Evolutionary conservation across 352 stramenopile species (phyloP).

Genomic region (Phytophthora nicotianae): DNA sequence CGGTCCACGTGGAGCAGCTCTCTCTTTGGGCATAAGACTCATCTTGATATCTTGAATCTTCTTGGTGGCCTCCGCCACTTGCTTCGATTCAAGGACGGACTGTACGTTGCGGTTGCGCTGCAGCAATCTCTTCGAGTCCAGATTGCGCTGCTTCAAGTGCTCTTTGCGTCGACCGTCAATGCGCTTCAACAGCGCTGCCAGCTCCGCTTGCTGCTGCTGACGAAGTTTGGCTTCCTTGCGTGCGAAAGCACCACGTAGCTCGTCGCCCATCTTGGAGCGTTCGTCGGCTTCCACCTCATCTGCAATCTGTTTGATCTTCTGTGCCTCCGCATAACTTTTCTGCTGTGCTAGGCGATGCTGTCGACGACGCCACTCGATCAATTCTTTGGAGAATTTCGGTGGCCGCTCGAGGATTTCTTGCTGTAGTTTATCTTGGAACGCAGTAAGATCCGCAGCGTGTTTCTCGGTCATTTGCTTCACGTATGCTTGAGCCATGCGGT

Average conservation of each 20-base stretch:
- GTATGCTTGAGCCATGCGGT: constrained; percentile 94
- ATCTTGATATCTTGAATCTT: constrained; percentile 84
- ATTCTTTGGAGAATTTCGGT: constrained; percentile 93
- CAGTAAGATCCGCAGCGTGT: constrained; percentile 80
- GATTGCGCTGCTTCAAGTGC: constrained; percentile 92
- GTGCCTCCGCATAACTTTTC: constrained; percentile 93
- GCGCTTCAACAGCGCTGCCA: constrained; percentile 93
- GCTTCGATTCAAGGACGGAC: constrained; percentile 93
- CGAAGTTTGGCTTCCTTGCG: constrained; percentile 92
- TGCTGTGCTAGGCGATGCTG: constrained; percentile 94
- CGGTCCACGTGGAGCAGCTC: constrained; percentile 44
- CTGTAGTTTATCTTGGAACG: constrained; percentile 91
- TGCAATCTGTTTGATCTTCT: constrained; percentile 95
- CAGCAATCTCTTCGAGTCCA: constrained; percentile 93
- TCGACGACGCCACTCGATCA: constrained; percentile 94
- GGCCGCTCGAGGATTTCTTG: constrained; percentile 87
- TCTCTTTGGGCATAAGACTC: constrained; percentile 73
- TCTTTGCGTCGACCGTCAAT: constrained; percentile 94
- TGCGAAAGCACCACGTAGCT: constrained; percentile 74
- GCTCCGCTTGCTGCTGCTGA: constrained; percentile 92
- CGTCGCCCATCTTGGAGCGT: constrained; percentile 86
- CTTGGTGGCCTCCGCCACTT: constrained; percentile 79
- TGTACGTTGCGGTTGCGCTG: constrained; percentile 97
- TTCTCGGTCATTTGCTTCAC: constrained; percentile 95
- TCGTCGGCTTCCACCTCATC: constrained; percentile 95